Evolutionary conservation across 495 filamentous ascomycete genomes (phyloP), one percentile per base, ranked within the genome.

Genomic region (Cercophora newfieldiana): DNA sequence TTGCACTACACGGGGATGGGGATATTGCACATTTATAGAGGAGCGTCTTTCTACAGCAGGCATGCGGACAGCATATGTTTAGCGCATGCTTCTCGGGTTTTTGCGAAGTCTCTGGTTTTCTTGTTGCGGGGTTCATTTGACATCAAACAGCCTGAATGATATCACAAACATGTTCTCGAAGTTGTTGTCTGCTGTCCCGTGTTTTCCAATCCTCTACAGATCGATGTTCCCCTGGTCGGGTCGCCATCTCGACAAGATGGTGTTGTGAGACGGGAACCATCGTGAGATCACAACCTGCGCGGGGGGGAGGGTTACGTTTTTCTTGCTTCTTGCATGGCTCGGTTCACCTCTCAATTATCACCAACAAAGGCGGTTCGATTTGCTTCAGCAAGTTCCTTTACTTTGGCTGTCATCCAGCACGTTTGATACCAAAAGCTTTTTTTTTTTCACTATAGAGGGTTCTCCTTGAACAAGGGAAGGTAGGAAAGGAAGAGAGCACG

Each of bases 21-120:
- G 56, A 68, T 64, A 61, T 68, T 44, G 49, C 33, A 62, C 66
- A 65, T 65, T 68, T 53, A 68, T 61, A 68, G 55, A 68, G 62
- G 66, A 68, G 66, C 66, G 62, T 65, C 33, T 64, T 53, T 64
- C 56, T 21, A 60, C 24, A 62, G 48, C 48, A 48, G 55, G 62
- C 48, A 54, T 61, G 55, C 62, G 50, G 33, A 21, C 26, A 68
- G 47, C 62, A 55, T 49, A 55, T 57, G 62, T 10, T 25, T 54
- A 55, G 48, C 60, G 48, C 48, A 54, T 30, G 58, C 30, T 64
- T 18, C 58, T 56, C 29, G 30, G 61, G 49, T 37, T 30, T 63
- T 61, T 37, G 31, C 37, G 50, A 54, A 33, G 53, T 24, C 30
- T 25, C 62, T 64, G 26, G 24, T 28, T 58, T 58, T 33, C 26